phyloP scores from a whole-genome alignment of 1,284 basidiomycete genomes.

The Malassezia brasiliensis region DNA sequence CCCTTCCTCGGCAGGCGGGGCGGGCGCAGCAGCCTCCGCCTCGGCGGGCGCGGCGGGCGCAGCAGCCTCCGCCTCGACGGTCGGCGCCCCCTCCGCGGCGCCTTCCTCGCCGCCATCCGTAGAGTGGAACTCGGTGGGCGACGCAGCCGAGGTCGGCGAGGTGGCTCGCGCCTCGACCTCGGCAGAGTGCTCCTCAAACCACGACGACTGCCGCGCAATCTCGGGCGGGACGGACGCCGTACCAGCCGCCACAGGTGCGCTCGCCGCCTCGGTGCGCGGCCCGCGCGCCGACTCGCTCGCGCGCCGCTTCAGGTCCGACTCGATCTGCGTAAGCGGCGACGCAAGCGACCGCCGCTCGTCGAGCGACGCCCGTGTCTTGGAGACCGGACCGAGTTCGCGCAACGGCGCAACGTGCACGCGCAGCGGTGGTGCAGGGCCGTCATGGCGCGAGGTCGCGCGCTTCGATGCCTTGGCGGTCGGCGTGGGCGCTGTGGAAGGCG shows the following conservation, averaged over 20 bases:
- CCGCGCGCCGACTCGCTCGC: neutral
- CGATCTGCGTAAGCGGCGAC: neutral
- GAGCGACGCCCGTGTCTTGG: neutral
- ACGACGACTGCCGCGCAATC: constrained; percentile 7
- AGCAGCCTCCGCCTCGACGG: neutral
- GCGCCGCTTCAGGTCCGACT: neutral
- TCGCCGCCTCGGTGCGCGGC: neutral
- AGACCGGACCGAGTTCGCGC: neutral
- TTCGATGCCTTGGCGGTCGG: neutral
- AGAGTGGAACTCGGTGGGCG: neutral
- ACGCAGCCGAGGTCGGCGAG: neutral
- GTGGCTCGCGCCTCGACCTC: neutral
- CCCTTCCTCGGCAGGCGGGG: neutral
- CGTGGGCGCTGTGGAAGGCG: neutral
- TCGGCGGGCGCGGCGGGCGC: neutral
- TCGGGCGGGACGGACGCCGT: neutral
- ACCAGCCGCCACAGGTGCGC: neutral
- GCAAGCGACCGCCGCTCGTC: neutral
- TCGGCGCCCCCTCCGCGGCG: neutral
- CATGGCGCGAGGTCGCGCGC: neutral
- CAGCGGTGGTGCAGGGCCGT: neutral
- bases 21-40: neutral
- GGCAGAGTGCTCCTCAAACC: constrained; percentile 5
- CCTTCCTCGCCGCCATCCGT: neutral
- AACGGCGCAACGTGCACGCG: neutral